These are phyloP conservation scores for Sporothrix luriei DNA, from an alignment of 2,329 filamentous ascomycete species.

Conservation along the genomic window DNA sequence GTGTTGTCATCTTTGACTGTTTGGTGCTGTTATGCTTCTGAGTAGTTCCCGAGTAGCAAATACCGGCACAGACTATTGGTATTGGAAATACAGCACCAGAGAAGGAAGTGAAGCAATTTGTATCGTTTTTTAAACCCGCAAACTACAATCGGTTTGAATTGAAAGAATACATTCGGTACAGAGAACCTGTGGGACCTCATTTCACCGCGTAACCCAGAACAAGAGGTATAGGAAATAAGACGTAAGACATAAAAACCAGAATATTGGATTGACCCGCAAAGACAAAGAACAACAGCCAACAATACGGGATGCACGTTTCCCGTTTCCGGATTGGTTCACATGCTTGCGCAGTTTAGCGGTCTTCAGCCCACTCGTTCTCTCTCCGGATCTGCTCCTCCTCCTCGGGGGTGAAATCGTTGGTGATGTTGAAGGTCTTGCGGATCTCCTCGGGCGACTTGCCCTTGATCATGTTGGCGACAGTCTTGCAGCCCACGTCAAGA, in stretches of 20 bases:
- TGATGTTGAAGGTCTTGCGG: slow-evolving; percentile 99
- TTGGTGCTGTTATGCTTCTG: background rate
- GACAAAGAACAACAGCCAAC: background rate
- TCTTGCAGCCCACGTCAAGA: slow-evolving; percentile 98
- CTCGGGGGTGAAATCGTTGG: slow-evolving; percentile 98
- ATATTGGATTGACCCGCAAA: too few relatives aligned
- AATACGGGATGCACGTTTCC: background rate
- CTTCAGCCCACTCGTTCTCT: slow-evolving; percentile 91
- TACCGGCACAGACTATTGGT: background rate
- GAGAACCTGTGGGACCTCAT: background rate
- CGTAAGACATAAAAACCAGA: background rate
- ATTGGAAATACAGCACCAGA: background rate
- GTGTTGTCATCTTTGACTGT: too few relatives aligned
- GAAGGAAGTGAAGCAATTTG: too few relatives aligned
- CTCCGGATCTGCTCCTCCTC: slow-evolving; percentile 97
- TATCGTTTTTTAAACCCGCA: background rate
- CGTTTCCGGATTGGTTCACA: background rate
- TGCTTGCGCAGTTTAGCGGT: slow-evolving; percentile 55
- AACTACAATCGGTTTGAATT: background rate
- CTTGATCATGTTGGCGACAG: slow-evolving; percentile 99
- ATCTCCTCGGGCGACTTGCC: slow-evolving; percentile 99
- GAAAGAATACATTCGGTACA: slow-evolving; percentile 2
- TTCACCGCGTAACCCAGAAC: background rate
- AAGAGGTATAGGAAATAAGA: slow-evolving; percentile 20
- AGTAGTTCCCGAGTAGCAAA: background rate